These are phyloP conservation scores for Sporothrix luriei DNA, from an alignment of 2,329 filamentous ascomycete species.

Conservation along the genomic window DNA sequence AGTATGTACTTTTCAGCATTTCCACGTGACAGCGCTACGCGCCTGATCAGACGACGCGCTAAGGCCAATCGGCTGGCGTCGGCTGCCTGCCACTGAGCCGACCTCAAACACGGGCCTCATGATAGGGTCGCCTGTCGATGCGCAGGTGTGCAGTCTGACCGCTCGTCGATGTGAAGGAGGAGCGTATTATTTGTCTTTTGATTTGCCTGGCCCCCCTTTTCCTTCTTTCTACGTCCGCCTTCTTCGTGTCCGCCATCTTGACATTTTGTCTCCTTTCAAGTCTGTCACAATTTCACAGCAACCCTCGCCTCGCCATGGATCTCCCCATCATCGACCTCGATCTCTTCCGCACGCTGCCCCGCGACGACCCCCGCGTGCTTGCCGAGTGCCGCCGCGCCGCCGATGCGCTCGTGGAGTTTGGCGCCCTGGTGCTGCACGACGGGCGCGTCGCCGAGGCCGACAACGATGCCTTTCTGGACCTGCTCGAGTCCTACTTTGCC, in stretches of 20 bases:
- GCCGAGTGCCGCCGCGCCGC: constrained; percentile 59
- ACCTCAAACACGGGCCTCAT: constrained; percentile 26
- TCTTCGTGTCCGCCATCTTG: neutral
- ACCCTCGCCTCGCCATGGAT: neutral
- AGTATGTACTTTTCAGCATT: neutral
- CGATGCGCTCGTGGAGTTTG: constrained; percentile 60
- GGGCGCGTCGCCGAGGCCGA: constrained; percentile 58
- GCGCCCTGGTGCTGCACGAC: constrained; percentile 63
- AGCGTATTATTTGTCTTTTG: neutral
- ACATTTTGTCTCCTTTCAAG: neutral
- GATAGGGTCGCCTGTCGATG: constrained; percentile 16
- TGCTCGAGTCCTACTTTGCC: constrained; percentile 67
- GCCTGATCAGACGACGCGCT: neutral
- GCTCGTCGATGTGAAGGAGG: neutral
- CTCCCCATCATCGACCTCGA: constrained; percentile 19
- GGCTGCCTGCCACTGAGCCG: constrained; percentile 36
- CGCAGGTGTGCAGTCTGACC: neutral
- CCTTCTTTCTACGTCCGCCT: neutral
- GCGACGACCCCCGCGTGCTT: constrained; percentile 49
- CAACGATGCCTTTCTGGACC: constrained; percentile 61
- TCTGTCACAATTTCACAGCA: neutral
- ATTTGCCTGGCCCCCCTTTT: too few relatives aligned
- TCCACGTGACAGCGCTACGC: constrained; percentile 8
- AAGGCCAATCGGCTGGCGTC: constrained; percentile 38
- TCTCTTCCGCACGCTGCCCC: constrained; percentile 52